phyloP scores from a whole-genome alignment of 371 early-diverging fungal species.

The Mucor piriformis region DNA sequence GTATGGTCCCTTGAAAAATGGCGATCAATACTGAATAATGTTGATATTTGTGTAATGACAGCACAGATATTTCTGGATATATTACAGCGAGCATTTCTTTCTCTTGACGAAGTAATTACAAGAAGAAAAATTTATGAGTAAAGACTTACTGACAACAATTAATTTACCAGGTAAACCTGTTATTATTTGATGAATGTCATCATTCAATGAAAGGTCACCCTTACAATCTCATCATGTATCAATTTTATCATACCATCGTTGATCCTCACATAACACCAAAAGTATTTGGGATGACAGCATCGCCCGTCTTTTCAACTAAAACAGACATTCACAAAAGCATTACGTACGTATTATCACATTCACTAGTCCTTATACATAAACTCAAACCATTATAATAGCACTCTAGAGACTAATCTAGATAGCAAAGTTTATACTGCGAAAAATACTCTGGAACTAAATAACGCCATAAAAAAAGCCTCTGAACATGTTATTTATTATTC shows the following conservation, averaged over 20 bases:
- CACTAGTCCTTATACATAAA: neutral
- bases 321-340: conserved; percentile 45
- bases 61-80: conserved; percentile 82
- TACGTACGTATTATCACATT: conserved; percentile 29
- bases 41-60: conserved; percentile 85
- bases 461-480: conserved; percentile 45
- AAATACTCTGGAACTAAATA: conserved; percentile 30
- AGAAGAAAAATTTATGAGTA: neutral
- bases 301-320: conserved; percentile 64
- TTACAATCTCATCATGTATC: conserved; percentile 84
- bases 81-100: conserved; percentile 69
- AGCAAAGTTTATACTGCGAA: conserved; percentile 69
- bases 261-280: conserved; percentile 59
- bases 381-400: conserved; percentile 26
- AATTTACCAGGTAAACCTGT: conserved; percentile 62
- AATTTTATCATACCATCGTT: conserved; percentile 67
- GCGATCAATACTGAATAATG: conserved; percentile 54
- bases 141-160: neutral
- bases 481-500: conserved; percentile 59
- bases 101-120: conserved; percentile 60
- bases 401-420: conserved; percentile 72
- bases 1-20: conserved; percentile 64
- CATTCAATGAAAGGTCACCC: conserved; percentile 84
- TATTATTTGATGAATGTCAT: conserved; percentile 95
- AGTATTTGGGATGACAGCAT: conserved; percentile 95